Evolutionary conservation across 352 stramenopile genomes (phyloP), one percentile per base, ranked within the genome.

Genomic region (Lagenidium giganteum): DNA sequence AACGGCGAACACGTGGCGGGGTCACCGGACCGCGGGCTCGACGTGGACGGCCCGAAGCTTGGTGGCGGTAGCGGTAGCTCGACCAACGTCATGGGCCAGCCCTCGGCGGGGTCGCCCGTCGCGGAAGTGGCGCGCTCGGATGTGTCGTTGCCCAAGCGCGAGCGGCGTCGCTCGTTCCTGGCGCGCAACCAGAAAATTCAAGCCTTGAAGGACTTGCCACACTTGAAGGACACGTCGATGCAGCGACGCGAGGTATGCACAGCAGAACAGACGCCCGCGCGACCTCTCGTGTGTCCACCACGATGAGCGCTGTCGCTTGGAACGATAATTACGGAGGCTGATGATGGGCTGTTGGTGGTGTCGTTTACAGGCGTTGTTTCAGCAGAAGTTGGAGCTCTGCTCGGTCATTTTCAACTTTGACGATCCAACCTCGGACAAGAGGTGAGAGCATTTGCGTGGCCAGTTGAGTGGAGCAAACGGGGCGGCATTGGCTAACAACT

Each of bases 371-470:
- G 85, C 94, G 47, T 64, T 98, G 4, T 98, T 98, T 57, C 87
- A 97, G 64, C 77, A 96, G 45, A 98, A 98, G 64, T 70, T 98
- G 12, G 82, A 98, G 48, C 66, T 98, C 3, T 98, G 94, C 73
- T 92, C 75, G 13, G 91, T 98, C 29, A 95, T 98, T 52, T 98
- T 98, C 62, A 97, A 96, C 46, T 98, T 98, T 65, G 90, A 97
- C 51, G 93, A 98, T 67, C 87, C 93, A 7, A 97, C 86, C 16
- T 93, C 82, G 33, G 91, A 98, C 60, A 97, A 97, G 47, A 71
- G 90, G 79, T 88, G 47, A 30, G 64, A 21, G 14, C 30, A 37
- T 28, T 3, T 30, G 27, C 21, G 21, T 16, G 24, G 20, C n/a
- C n/a, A n/a, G n/a, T n/a, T n/a, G n/a, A n/a, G n/a, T n/a, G n/a